A percentile compares a stretch with the other conserved stretches of the same genome.
phyloP scores from a whole-genome alignment of 139 green algal species.

The Chlorella vulgaris region DNA sequence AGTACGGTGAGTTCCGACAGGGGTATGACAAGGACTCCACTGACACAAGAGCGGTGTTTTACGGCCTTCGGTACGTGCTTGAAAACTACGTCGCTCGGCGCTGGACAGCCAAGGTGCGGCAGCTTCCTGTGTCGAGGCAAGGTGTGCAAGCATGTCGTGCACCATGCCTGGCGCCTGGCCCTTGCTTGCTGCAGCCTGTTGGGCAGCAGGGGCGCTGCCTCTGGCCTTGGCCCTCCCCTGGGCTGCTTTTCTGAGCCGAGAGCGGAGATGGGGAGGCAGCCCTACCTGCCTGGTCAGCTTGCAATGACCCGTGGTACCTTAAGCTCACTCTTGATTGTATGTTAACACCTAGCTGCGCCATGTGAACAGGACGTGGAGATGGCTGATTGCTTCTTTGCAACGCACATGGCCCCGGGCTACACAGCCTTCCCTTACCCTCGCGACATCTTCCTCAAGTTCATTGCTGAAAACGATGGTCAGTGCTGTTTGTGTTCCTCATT shows the following conservation, averaged over 20 bases:
- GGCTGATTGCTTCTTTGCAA: slow-evolving; percentile 81
- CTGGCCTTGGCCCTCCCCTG: too few species aligned
- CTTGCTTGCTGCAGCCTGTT: too few species aligned
- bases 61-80: slow-evolving; percentile 85
- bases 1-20: slow-evolving; percentile 89
- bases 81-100: slow-evolving; percentile 76
- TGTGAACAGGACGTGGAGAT: slow-evolving; percentile 71
- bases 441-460: slow-evolving; percentile 82
- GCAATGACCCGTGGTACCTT: too few species aligned
- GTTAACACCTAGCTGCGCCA: neutral
- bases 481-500: too few species aligned
- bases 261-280: too few species aligned
- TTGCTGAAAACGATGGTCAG: slow-evolving; percentile 81
- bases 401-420: slow-evolving; percentile 71
- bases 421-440: slow-evolving; percentile 78
- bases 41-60: slow-evolving; percentile 81
- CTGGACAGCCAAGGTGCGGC: slow-evolving; percentile 70
- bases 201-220: too few species aligned
- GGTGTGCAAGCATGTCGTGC: neutral
- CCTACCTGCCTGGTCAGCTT: too few species aligned
- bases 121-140: neutral
- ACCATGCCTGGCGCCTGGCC: neutral
- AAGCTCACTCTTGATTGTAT: too few species aligned
- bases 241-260: too few species aligned
- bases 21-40: slow-evolving; percentile 76